Evolutionary conservation across 1,284 basidiomycete genomes (phyloP).

Genomic region (Gastroboletus turbinatus): DNA sequence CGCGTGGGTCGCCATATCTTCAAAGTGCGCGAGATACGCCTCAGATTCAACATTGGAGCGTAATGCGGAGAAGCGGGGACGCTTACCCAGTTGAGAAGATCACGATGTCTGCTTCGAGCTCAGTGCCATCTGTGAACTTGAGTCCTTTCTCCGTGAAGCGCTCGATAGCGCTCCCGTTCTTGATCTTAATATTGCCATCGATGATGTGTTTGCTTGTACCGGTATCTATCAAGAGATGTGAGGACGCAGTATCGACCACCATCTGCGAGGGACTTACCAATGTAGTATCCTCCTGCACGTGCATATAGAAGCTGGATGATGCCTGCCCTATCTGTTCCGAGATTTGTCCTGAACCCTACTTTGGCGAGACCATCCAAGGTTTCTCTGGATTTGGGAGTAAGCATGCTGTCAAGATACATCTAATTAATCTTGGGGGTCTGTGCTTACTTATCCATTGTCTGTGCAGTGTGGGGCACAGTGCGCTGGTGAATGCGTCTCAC

Average conservation of each 20-base stretch:
- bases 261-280: constrained; percentile 22
- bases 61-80: neutral
- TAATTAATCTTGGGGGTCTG: neutral
- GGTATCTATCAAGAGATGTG: constrained; percentile 24
- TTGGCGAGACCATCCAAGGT: constrained; percentile 41
- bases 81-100: constrained; percentile 45
- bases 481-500: constrained; percentile 22
- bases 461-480: constrained; percentile 11
- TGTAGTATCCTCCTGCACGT: constrained; percentile 45
- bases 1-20: constrained; percentile 32
- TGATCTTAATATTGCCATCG: constrained; percentile 46
- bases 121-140: constrained; percentile 43
- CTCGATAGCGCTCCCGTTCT: constrained; percentile 40
- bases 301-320: constrained; percentile 35
- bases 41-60: neutral
- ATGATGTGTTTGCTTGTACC: constrained; percentile 42
- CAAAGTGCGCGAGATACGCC: neutral
- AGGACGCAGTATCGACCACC: neutral
- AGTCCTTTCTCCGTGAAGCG: constrained; percentile 37
- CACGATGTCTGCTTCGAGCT: constrained; percentile 46
- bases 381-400: constrained; percentile 19
- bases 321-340: constrained; percentile 40
- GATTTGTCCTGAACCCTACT: constrained; percentile 45
- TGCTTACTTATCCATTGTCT: constrained; percentile 32
- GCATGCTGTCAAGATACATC: neutral